These are phyloP conservation scores for maize (Zea mays) DNA, from an alignment of 176 grass and related monocot genomes.

Conservation along the genomic window Zm-B73-REFERENCE-NAM-5.0 NC_050102.1:183739501-183740000, in stretches of 20 bases:
- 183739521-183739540: constrained; percentile 17
- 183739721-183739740: constrained; percentile 56
- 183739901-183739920: constrained; percentile 81
- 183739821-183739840: background rate
- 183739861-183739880: constrained; percentile 26
- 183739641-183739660: background rate
- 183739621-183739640: background rate
- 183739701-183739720: constrained; percentile 31
- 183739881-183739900: constrained; percentile 90
- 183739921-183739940: constrained; percentile 87
- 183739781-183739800: constrained; percentile 1
- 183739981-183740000: constrained; percentile 76
- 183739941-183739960: constrained; percentile 67
- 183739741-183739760: constrained; percentile 69
- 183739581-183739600: constrained; percentile 7
- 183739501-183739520: background rate
- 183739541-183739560: constrained; percentile 32
- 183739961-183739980: constrained; percentile 80
- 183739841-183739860: background rate
- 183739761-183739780: constrained; percentile 63
- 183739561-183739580: constrained; percentile 27
- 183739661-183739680: background rate
- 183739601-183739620: background rate
- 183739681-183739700: background rate
- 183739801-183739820: constrained; percentile 51